phyloP scores from a whole-genome alignment of 2,329 filamentous ascomycete species.

The Xylaria sp. region DNA sequence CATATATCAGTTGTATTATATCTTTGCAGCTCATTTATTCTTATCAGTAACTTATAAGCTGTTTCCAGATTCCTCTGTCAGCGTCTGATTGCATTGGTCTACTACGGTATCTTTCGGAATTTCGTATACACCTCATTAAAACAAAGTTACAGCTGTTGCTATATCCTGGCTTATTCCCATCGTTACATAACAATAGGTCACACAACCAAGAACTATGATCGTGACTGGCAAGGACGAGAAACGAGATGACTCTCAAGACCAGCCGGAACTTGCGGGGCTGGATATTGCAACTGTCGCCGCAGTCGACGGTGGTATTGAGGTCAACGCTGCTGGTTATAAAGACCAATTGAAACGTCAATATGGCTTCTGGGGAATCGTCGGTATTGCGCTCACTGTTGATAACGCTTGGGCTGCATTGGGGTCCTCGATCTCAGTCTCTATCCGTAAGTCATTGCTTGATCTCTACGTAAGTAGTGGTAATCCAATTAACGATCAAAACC shows the following conservation, averaged over 20 bases:
- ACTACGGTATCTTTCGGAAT: background rate
- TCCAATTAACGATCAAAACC: no score
- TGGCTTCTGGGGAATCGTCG: conserved; percentile 66
- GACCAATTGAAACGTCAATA: conserved; percentile 73
- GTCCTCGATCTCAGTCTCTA: conserved; percentile 66
- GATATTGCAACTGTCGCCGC: conserved; percentile 50
- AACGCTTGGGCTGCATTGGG: conserved; percentile 73
- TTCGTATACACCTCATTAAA: background rate
- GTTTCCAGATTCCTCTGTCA: background rate
- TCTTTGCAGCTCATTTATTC: background rate
- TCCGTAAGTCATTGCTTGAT: conserved; percentile 50
- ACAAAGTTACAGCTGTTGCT: background rate
- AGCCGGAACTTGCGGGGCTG: conserved; percentile 41
- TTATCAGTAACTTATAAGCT: background rate
- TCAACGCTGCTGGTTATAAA: conserved; percentile 72
- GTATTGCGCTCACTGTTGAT: conserved; percentile 69
- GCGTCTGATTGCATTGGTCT: background rate
- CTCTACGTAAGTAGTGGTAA: no score
- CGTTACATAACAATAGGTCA: background rate
- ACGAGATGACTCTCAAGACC: conserved; percentile 13
- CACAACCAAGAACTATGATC: background rate
- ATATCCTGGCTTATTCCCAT: background rate
- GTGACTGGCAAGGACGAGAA: conserved; percentile 28
- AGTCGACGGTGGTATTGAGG: conserved; percentile 53
- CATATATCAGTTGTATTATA: background rate